Evolutionary conservation across 352 stramenopile species (phyloP), one percentile per base, ranked within the genome.

Genomic region (Phytophthora lateralis): DNA sequence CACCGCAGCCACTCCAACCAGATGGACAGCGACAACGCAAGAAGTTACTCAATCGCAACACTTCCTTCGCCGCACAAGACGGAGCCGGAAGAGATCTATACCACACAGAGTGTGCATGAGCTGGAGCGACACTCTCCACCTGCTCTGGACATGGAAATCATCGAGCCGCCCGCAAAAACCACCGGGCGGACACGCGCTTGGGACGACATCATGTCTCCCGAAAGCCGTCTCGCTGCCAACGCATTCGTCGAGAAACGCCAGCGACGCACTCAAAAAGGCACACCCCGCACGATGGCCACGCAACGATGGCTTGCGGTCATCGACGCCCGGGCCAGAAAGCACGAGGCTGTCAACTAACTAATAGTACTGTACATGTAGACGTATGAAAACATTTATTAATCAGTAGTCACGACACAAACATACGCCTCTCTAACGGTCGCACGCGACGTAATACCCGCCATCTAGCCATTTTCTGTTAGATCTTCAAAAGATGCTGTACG

Each of bases 221-320:
- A 73, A 10, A 88, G 76, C 26, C 68, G 72, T 6, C 74, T 74
- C 14, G 78, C 78, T 12, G 80, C 80, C 42, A 84, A 78, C 50
- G 81, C 75, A 2, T 90, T 90, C 44, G 76, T 90, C 24, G 81
- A 88, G 45, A 90, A 90, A 52, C 74, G 81, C 7, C 76, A 75
- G 43, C 71, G 72, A 35, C 78, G 81, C 9, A 47, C 78, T 3
- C 51, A 66, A 21, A 82, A 83, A 54, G 60, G 66, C 35, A 90
- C 81, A 1, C 81, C 81, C 0, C 74, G 81, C 10, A 90, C 81
- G 1, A 74, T 85, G 58, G 81, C 81, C 3, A 90, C 81, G 0
- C 78, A 88, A 51, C 68, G 77, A 20, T 90, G 81, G 81, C 71
- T 90, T 15, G 76, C 80, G 52, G 85, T 80, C 4, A 60, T 88